Base-by-base conservation (phyloP, 2,329 filamentous ascomycete species). In the Exophiala dermatitidis region DNA sequence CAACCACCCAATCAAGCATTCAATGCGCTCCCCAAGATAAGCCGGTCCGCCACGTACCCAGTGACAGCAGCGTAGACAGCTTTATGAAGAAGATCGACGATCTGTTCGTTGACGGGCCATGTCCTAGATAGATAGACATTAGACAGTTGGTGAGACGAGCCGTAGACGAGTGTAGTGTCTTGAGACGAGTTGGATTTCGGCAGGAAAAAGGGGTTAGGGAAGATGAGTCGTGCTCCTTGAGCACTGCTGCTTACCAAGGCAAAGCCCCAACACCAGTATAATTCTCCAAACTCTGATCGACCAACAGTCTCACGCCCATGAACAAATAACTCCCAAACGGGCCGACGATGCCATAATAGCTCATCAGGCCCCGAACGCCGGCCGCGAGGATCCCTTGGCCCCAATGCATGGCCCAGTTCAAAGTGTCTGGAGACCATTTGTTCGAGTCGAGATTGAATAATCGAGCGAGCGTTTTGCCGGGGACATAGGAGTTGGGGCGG, bases 51-150 rank as follows among this genome's bases (percentile, higher is more conserved):
- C 10, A 65, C 33, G 47, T 66, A 68, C 7, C 66, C 65, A 12
- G 60, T 62, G 1, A 65, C 60, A 4, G 66, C 7, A 4, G 60
- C 60, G 62, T 64, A 69, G 1, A 64, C 44, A 0, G 62, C 59
- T 51, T 68, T 67, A 36, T 68, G 64, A 45, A 66, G 2, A 32
- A 67, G 41, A 58, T 68, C 66, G 46, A 68, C 53, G 5, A 64
- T 58, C 52, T 68, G 66, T 48, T 68, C 65, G 41, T 65, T 65
- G 36, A 67, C 63, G 10, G 66, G 65, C 66, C 66, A 68, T 2
- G 61, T 64, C 60, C 59, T 56, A 12, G 41, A 36, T 4, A 19
- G 19, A 19, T 19, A 19, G 19, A 19, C 19, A 19, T 19, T 19
- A 19, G 19, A 19, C 19, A 19, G 19, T 19, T 19, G 19, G 19